Conservation (phyloP, 2,329 filamentous ascomycete genomes). For the Colletotrichum sp. region DNA sequence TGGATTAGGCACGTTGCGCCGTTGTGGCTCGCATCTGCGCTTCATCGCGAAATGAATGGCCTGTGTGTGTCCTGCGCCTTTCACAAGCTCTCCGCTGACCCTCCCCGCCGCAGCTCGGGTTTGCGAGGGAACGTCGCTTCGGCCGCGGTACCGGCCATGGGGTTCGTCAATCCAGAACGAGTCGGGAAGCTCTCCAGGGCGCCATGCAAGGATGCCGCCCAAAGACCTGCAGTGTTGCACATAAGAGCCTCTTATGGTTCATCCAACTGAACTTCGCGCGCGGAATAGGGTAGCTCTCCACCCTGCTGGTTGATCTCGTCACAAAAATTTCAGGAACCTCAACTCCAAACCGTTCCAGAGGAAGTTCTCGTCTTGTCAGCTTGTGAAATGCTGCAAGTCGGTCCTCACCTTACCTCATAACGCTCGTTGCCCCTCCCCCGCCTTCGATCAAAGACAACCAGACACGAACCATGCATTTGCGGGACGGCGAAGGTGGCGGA, state of each 20-base stretch:
- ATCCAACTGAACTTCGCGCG: neutral
- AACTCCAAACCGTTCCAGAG: neutral
- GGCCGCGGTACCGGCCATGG: conserved; percentile 14
- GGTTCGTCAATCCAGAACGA: conserved; percentile 17
- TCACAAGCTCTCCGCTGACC: neutral
- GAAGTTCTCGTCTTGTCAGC: neutral
- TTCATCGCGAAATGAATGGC: conserved; percentile 1
- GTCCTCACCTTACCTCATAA: conserved; percentile 6
- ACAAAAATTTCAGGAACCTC: neutral
- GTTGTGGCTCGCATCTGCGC: conserved; percentile 16
- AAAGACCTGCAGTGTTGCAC: conserved; percentile 8
- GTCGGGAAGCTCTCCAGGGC: conserved; percentile 8
- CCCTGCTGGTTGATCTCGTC: conserved; percentile 8
- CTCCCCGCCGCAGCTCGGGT: conserved; percentile 12
- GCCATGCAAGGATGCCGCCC: conserved; percentile 16
- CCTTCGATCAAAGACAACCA: neutral
- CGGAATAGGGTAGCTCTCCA: conserved; percentile 10
- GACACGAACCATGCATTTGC: conserved; percentile 21
- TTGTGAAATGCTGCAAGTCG: conserved; percentile 9
- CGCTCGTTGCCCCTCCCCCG: conserved; percentile 27
- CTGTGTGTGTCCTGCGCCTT: neutral
- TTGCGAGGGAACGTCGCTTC: conserved; percentile 7
- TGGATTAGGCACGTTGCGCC: conserved; percentile 18
- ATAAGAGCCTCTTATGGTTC: conserved; percentile 17
- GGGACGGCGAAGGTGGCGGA: conserved; percentile 21